Conservation (phyloP, 306 rosid genomes). For the Argentina anserina region DNA sequence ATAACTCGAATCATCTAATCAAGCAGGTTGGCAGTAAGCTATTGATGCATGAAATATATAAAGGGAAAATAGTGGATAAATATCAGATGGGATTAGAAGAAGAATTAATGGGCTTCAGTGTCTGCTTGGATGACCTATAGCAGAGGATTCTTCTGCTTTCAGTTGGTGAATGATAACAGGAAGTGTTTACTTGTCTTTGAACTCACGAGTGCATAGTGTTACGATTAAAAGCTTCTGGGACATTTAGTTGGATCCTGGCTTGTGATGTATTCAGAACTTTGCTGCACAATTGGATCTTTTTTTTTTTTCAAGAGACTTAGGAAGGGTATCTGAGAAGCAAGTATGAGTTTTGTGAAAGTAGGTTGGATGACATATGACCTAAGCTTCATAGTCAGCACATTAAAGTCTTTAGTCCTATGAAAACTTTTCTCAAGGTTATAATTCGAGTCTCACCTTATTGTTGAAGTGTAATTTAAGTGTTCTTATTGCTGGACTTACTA, state of each 20-base stretch:
- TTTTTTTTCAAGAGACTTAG: not conserved
- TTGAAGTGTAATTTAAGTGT: not conserved
- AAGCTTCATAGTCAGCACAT: not conserved
- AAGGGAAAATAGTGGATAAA: not conserved
- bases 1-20: too few relatives aligned
- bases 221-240: not conserved
- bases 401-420: not conserved
- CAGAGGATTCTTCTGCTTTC: not conserved
- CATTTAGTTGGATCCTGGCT: not conserved
- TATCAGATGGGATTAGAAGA: not conserved
- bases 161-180: too few relatives aligned
- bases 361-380: not conserved
- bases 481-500: not conserved
- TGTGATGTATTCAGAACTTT: not conserved
- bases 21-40: not conserved
- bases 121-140: not conserved
- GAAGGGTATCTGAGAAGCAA: not conserved
- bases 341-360: not conserved
- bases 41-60: not conserved
- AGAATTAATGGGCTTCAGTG: not conserved
- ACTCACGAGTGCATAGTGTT: not conserved
- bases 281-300: not conserved
- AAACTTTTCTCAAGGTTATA: not conserved
- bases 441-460: not conserved
- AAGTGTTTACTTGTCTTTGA: not conserved